Evolutionary conservation across 2,329 filamentous ascomycete species (phyloP), one percentile per base, ranked within the genome.

Genomic region (Iodosphaeria phyllophila): DNA sequence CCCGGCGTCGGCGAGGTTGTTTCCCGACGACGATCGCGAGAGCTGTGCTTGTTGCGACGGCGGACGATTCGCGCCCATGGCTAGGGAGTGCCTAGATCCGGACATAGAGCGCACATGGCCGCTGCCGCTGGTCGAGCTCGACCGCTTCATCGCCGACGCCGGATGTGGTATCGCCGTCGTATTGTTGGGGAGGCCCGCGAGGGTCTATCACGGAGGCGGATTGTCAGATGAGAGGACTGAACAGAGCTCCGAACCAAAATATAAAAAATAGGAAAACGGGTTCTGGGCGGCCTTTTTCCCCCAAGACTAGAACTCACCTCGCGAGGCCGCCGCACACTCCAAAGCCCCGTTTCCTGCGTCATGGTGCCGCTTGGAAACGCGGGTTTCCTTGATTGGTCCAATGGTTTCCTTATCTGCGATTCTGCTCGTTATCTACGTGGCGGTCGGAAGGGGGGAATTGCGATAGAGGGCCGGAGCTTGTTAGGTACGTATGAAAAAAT

Each of bases 141-240:
- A 77, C 48, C 89, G 79, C 58, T 98, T 98, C 64, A 98, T 75
- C 20, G 83, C 80, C 20, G 86, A 95, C 15, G 78, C 66, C 6
- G 89, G 86, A 53, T 92, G 82, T 12, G 89, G 89, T 33, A 98
- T 79, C 13, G 71, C 69, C 12, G 78, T 77, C 48, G 83, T 86
- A 48, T 74, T 70, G 47, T 71, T 86, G n/a, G n/a, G n/a, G 43
- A 92, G 71, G 36, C 73, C 74, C 35, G 76, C 84, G 31, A 95
- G 68, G 27, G 89, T 93, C 82, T 91, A 49, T 33, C 35, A 18
- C 19, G 24, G 16, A 13, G 27, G 26, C 22, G 21, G 15, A 27
- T 26, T 28, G 31, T 12, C 22, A 14, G 22, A 27, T 18, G 27
- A 27, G 11, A 30, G 28, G 28, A 18, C 27, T 16, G 18, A 27